A percentile compares a stretch with the other conserved stretches of the same genome.
phyloP scores from a whole-genome alignment of 305 asterid species.

The Fraxinus latifolia region DNA sequence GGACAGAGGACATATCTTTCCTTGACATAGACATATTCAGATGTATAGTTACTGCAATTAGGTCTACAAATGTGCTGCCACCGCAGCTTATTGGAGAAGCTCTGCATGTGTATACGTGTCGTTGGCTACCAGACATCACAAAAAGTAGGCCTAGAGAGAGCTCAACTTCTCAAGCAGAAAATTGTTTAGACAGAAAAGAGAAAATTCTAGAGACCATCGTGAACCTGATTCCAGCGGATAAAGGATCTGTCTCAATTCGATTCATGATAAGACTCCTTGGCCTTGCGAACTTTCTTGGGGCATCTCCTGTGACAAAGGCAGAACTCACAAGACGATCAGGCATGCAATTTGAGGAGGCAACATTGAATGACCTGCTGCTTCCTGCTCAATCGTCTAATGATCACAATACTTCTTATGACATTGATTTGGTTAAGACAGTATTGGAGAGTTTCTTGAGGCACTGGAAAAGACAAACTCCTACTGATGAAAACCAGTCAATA shows the following conservation, averaged over 20 bases:
- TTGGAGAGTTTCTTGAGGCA: slow-evolving; percentile 59
- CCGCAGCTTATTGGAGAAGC: slow-evolving; percentile 81
- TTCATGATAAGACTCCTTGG: slow-evolving; percentile 59
- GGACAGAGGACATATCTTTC: slow-evolving; percentile 74
- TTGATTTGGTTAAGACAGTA: slow-evolving; percentile 50
- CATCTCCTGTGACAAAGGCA: slow-evolving; percentile 49
- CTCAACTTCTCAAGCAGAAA: slow-evolving; percentile 26
- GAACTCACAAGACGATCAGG: slow-evolving; percentile 60
- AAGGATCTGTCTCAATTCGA: slow-evolving; percentile 56
- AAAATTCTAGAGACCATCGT: slow-evolving; percentile 57
- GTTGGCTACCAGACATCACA: slow-evolving; percentile 46
- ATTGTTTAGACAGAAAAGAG: slow-evolving; percentile 32
- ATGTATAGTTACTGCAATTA: slow-evolving; percentile 48
- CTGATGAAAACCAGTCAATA: slow-evolving; percentile 30
- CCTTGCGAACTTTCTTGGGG: slow-evolving; percentile 36
- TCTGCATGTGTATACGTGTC: slow-evolving; percentile 66
- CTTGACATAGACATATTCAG: slow-evolving; percentile 67
- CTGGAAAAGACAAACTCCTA: slow-evolving; percentile 39
- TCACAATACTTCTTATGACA: slow-evolving; percentile 27
- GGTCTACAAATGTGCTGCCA: slow-evolving; percentile 43
- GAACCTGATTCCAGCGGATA: slow-evolving; percentile 57
- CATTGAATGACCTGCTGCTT: slow-evolving; percentile 44
- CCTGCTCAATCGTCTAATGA: slow-evolving; percentile 20
- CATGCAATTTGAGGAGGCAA: slow-evolving; percentile 58
- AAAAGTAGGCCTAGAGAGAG: slow-evolving; percentile 22